Base-by-base conservation (phyloP, 441 rosid genomes). In the Populus hybrid region DNA sequence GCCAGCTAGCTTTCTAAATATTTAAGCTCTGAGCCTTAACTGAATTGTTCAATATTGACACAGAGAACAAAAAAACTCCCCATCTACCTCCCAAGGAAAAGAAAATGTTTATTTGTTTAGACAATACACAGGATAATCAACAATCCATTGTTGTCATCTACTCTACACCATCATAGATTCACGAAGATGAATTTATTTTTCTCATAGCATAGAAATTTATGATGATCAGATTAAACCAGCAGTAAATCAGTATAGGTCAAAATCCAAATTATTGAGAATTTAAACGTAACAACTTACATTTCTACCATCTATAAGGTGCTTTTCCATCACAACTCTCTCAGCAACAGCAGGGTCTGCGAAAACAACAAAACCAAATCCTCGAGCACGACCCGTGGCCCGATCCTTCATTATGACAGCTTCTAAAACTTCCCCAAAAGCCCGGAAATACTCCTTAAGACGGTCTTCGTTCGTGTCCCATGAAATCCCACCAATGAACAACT, bases 401-500 rank as follows among this genome's bases (percentile, higher is more conserved):
- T 94, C 98, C 84, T 90, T 94, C 94, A 94, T 90, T 80, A 94
- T 94, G 72, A 94, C 97, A 61, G 94, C 94, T 77, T 94, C 98
- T 83, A 86, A 84, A 72, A 92, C 98, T 81, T 92, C 94, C 16
- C 97, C 98, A 79, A 85, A 94, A 35, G 83, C 83, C 81, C 93
- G 75, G 69, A 94, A 94, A 83, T 94, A 92, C 86, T 94, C 92
- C 86, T 87, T 91, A 79, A 94, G 91, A 73, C 91, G 83, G 64
- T 91, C 95, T 83, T 94, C 97, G 87, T 92, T 84, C 69, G 98
- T 92, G 86, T 92, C 98, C 98, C 98, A 94, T 23, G 98, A 94
- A 78, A 94, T 91, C 75, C 98, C 98, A 71, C 98, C 98, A 46
- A 94, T 85, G 85, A 94, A 94, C 68, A 94, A 85, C 88, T 94